Evolutionary conservation across 2,329 filamentous ascomycete species (phyloP), one percentile per base, ranked within the genome.

Genomic region (Verticillium tricorpus): DNA sequence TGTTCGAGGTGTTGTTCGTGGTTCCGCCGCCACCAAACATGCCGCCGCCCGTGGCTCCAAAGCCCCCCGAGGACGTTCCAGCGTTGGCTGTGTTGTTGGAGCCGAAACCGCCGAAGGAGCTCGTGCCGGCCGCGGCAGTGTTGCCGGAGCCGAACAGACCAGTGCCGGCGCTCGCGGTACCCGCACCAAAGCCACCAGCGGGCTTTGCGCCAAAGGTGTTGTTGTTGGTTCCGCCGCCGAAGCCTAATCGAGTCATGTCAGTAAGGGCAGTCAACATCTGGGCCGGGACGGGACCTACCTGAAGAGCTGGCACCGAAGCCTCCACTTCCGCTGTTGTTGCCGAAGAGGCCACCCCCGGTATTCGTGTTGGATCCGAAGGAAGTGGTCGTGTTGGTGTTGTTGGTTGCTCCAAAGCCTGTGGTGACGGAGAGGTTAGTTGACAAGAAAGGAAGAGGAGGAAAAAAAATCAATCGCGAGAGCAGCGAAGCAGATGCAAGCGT

Each of bases 11-110:
- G 25, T 77, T 76, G 28, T 74, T 74, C 14, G 75, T 57, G 3
- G 76, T 67, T 45, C 75, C 61, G 31, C 83, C 83, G 68, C 69
- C 78, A 50, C 83, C 84, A 67, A 89, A 89, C 65, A 89, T 73
- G 31, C 60, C 69, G 32, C 60, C 69, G 7, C 64, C 61, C 7
- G 62, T 72, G 54, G 72, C 66, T n/a, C 77, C 80, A 40, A 82
- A 82, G 1, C 76, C 69, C 28, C 28, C 28, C 1, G 76, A 73
- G 5, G 74, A 65, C 19, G 70, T 67, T 5, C 69, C 74, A 34
- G 72, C 67, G 2, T 71, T 62, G 22, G 68, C 74, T 59, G 68
- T 74, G 55, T 71, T 70, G 45, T 66, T 61, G 37, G 28, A 28
- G 3, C 74, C 74, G 61, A 84, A 83, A 0, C 77, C 78, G 35